Conservation (phyloP, 495 filamentous ascomycete genomes). For the Cercophora newfieldiana region DNA sequence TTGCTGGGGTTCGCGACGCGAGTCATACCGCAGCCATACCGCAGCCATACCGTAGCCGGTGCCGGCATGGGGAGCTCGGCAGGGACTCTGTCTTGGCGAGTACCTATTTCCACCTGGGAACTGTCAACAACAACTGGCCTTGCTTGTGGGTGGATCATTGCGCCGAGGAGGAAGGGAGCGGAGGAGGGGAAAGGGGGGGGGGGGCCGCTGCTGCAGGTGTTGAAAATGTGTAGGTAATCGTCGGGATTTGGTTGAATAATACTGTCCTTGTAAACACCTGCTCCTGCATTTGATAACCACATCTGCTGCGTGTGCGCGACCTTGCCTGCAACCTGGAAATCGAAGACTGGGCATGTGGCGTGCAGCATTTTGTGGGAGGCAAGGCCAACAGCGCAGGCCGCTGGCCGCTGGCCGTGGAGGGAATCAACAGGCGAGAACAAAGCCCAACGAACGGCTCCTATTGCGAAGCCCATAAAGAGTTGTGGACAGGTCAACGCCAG, state of each 20-base stretch:
- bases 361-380: no score
- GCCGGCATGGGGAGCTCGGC: slow-evolving; percentile 18
- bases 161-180: background rate
- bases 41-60: slow-evolving; percentile 14
- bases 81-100: slow-evolving; percentile 9
- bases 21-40: slow-evolving; percentile 15
- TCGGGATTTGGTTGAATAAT: slow-evolving; percentile 13
- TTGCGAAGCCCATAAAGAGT: no score
- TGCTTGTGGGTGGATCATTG: background rate
- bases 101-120: background rate
- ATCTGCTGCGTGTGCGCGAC: background rate
- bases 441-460: background rate
- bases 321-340: background rate
- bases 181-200: background rate
- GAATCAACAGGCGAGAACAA: background rate
- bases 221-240: slow-evolving; percentile 8
- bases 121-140: background rate
- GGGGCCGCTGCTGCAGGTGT: background rate
- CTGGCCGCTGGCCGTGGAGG: background rate
- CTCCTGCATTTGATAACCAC: background rate
- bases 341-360: background rate
- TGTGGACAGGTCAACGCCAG: background rate
- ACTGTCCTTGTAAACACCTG: background rate
- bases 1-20: slow-evolving; percentile 14
- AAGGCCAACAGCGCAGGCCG: no score